Evolutionary conservation across 768 basidiomycete genomes (phyloP).

Genomic region (Sarcodon sp.): DNA sequence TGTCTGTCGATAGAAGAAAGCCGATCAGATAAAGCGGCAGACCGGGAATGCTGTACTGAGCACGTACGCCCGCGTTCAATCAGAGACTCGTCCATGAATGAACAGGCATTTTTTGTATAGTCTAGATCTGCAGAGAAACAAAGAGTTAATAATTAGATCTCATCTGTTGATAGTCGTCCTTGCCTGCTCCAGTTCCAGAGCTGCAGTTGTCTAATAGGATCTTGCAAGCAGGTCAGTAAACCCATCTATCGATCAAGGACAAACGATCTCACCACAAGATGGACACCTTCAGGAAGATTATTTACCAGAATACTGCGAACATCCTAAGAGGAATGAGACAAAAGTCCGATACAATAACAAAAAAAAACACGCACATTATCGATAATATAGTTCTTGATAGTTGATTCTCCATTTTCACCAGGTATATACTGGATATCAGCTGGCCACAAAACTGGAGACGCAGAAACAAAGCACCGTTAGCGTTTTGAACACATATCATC

Average conservation of each 20-base stretch:
- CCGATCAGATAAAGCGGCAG: too few relatives aligned
- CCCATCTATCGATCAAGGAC: neutral
- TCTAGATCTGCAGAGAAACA: too few relatives aligned
- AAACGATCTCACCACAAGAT: conserved; percentile 9
- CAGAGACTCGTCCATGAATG: too few relatives aligned
- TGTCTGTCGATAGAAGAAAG: too few relatives aligned
- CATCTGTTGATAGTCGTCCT: too few relatives aligned
- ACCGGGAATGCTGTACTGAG: too few relatives aligned
- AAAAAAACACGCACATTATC: conserved; percentile 11
- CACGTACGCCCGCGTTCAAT: too few relatives aligned
- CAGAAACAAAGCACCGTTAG: neutral
- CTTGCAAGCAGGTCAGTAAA: conserved; percentile 3
- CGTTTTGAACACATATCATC: neutral
- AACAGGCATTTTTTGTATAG: too few relatives aligned
- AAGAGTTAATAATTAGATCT: too few relatives aligned
- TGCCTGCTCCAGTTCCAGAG: conserved; percentile 12
- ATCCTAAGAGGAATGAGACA: conserved; percentile 2
- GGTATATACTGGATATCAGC: conserved; percentile 6
- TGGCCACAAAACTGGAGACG: conserved; percentile 10
- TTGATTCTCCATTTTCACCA: neutral
- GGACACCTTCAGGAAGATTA: conserved; percentile 9
- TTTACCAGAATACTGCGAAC: conserved; percentile 12
- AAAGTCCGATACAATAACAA: neutral
- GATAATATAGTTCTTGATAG: conserved; percentile 10
- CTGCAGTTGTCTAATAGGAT: conserved; percentile 17